Evolutionary conservation across 306 rosid genomes (phyloP).

Genomic region (Cucumis hystrix): DNA sequence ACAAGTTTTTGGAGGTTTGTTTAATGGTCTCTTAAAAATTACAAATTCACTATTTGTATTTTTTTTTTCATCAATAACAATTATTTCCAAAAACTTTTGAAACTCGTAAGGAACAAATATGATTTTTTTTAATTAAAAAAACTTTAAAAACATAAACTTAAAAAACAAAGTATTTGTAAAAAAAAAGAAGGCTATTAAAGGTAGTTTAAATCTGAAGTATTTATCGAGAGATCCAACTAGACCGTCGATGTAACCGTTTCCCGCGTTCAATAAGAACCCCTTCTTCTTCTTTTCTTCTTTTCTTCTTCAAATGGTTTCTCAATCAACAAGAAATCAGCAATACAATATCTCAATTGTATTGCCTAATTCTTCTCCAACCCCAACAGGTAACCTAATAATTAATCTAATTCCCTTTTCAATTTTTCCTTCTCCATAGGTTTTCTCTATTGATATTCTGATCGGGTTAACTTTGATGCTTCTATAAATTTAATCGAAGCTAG

Average conservation of each 20-base stretch:
- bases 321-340: background rate
- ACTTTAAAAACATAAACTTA: too few species aligned
- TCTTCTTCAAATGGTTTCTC: background rate
- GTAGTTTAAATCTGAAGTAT: background rate
- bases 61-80: too few species aligned
- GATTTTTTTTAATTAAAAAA: too few species aligned
- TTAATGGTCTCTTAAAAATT: too few species aligned
- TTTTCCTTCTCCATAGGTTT: background rate
- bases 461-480: background rate
- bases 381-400: background rate
- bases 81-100: too few species aligned
- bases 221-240: background rate
- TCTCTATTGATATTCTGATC: background rate
- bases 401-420: background rate
- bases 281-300: background rate
- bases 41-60: too few species aligned
- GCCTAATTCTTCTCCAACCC: background rate
- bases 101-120: too few species aligned
- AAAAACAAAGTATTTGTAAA: too few species aligned
- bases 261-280: background rate
- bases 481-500: background rate
- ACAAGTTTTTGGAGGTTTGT: too few species aligned
- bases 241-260: slow-evolving; percentile 3
- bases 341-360: background rate
- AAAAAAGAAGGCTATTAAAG: too few species aligned